These are phyloP conservation scores for Phytophthora sp. DNA, from an alignment of 352 stramenopile genomes.

Conservation along the genomic window DNA sequence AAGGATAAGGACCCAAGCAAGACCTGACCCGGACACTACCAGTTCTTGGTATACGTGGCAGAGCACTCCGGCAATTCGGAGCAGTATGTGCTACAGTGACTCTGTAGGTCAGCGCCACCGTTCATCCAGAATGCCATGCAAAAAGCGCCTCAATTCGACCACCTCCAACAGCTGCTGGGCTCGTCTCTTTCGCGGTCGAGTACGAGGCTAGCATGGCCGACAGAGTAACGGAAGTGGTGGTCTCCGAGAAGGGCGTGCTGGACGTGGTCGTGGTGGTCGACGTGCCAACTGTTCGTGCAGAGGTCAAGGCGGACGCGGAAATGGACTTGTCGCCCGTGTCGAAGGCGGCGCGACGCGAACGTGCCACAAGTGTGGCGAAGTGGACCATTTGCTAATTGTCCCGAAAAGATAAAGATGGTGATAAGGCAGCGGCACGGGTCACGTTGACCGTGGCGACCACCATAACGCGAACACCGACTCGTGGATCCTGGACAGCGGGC, in stretches of 20 bases:
- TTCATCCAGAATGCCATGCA: neutral
- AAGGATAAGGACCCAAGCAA: conserved; percentile 2
- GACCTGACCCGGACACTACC: conserved; percentile 19
- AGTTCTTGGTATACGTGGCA: conserved; percentile 18
- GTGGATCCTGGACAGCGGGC: too few species aligned
- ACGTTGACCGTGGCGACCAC: too few species aligned
- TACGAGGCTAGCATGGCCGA: neutral
- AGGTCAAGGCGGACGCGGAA: neutral
- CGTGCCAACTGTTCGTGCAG: too few species aligned
- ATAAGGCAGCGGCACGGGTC: too few species aligned
- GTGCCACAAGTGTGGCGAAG: neutral
- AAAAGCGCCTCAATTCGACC: neutral
- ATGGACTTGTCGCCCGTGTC: neutral
- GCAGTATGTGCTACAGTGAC: conserved; percentile 12
- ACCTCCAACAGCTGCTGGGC: neutral
- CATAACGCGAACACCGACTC: too few species aligned
- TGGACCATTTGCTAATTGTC: neutral
- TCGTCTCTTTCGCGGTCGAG: neutral
- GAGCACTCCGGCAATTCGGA: conserved; percentile 7
- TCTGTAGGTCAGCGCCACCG: conserved; percentile 8
- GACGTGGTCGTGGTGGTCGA: neutral
- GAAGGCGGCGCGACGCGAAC: neutral
- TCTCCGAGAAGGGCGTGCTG: neutral
- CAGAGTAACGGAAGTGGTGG: neutral
- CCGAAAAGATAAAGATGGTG: neutral